A percentile compares a stretch with the other conserved stretches of the same genome.
Evolutionary conservation across 2,329 filamentous ascomycete species (phyloP).

Genomic region (Podosphaera xanthii): DNA sequence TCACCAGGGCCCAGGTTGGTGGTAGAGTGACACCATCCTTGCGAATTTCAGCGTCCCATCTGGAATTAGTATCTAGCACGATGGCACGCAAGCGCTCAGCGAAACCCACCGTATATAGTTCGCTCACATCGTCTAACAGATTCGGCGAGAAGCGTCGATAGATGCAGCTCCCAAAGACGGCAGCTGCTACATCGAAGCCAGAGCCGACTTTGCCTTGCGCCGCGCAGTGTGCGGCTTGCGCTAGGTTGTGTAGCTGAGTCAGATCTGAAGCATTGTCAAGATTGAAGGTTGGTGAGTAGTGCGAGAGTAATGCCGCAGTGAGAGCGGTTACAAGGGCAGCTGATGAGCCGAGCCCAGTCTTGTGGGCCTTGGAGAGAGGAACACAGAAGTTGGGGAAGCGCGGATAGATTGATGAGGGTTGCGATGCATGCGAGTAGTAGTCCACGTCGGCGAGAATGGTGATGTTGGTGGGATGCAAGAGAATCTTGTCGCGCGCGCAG

Average conservation of each 20-base stretch:
- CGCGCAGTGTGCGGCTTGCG: slow-evolving; percentile 81
- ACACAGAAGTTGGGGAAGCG: slow-evolving; percentile 57
- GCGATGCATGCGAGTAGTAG: slow-evolving; percentile 64
- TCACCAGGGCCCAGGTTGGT: slow-evolving; percentile 50
- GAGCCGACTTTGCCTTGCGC: slow-evolving; percentile 93
- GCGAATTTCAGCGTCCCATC: slow-evolving; percentile 61
- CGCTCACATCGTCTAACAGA: slow-evolving; percentile 43
- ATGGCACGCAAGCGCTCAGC: slow-evolving; percentile 36
- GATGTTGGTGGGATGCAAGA: slow-evolving; percentile 46
- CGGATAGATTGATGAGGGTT: slow-evolving; percentile 18
- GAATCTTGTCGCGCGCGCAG: slow-evolving; percentile 25
- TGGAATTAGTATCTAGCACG: slow-evolving; percentile 33
- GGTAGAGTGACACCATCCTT: slow-evolving; percentile 53
- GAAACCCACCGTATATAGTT: slow-evolving; percentile 44
- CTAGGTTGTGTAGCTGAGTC: slow-evolving; percentile 63
- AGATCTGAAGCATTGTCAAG: slow-evolving; percentile 29
- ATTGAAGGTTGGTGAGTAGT: slow-evolving; percentile 48
- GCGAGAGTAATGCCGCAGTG: slow-evolving; percentile 50
- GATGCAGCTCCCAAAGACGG: slow-evolving; percentile 73
- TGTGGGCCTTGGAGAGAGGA: slow-evolving; percentile 57
- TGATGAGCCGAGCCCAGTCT: slow-evolving; percentile 86
- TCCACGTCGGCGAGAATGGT: slow-evolving; percentile 86
- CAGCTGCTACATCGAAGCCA: slow-evolving; percentile 84
- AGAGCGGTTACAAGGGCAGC: slow-evolving; percentile 82
- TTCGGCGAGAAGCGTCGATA: slow-evolving; percentile 83